Evolutionary conservation across 2,329 filamentous ascomycete species (phyloP).

Genomic region (Aspergillus ustus): DNA sequence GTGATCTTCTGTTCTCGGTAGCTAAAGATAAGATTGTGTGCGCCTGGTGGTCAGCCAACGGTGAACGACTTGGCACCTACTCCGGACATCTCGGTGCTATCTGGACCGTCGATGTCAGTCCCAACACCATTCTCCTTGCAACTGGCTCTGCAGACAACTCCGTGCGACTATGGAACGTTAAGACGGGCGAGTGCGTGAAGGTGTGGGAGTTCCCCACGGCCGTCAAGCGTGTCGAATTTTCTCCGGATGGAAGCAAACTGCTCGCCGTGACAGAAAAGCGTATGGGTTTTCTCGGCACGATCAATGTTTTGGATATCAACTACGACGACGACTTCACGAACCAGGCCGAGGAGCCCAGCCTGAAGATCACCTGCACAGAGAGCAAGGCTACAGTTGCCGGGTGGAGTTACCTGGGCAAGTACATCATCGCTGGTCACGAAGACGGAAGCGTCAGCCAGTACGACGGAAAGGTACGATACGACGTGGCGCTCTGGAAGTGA

Average conservation of each 20-base stretch:
- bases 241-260: slow-evolving; percentile 86
- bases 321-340: slow-evolving; percentile 75
- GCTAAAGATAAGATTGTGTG: slow-evolving; percentile 97
- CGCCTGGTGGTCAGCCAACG: slow-evolving; percentile 96
- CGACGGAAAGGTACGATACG: slow-evolving; percentile 74
- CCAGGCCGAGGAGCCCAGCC: slow-evolving; percentile 79
- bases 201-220: slow-evolving; percentile 97
- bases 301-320: slow-evolving; percentile 88
- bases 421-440: slow-evolving; percentile 97
- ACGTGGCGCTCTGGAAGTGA: neutral
- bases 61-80: slow-evolving; percentile 96
- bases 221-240: slow-evolving; percentile 98
- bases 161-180: slow-evolving; percentile 94
- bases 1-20: slow-evolving; percentile 94
- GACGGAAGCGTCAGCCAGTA: slow-evolving; percentile 90
- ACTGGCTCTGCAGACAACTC: slow-evolving; percentile 98
- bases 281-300: slow-evolving; percentile 93
- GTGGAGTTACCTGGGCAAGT: slow-evolving; percentile 92
- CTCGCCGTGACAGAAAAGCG: slow-evolving; percentile 98
- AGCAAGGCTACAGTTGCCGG: slow-evolving; percentile 97
- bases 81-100: slow-evolving; percentile 96
- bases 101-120: slow-evolving; percentile 98
- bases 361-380: slow-evolving; percentile 91
- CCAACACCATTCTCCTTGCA: slow-evolving; percentile 87
- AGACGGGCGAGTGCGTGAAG: slow-evolving; percentile 90